Evolutionary conservation across 1,284 basidiomycete species (phyloP).

Genomic region (Trichosporon sp.): DNA sequence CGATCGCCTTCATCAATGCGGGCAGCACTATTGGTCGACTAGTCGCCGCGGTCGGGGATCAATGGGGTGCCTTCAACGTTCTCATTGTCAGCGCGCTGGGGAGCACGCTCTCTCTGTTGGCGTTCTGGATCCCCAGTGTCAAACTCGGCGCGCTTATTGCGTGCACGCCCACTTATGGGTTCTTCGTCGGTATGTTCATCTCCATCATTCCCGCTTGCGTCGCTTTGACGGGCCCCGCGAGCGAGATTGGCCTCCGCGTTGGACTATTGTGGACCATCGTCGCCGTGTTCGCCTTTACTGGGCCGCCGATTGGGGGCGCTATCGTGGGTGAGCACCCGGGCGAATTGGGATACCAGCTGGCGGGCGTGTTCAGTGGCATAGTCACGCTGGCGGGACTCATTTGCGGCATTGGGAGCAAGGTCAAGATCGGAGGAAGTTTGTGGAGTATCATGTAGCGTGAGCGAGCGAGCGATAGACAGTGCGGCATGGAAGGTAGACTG

Average conservation of each 20-base stretch:
- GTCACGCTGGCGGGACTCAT: too few relatives aligned
- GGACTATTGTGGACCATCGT: conserved; percentile 38
- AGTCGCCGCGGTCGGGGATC: conserved; percentile 24
- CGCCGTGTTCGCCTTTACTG: conserved; percentile 44
- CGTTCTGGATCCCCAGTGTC: conserved; percentile 40
- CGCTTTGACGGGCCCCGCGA: conserved; percentile 28
- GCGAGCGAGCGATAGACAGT: too few relatives aligned
- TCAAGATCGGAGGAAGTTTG: conserved; percentile 1
- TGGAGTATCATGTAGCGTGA: too few relatives aligned
- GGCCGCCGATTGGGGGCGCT: conserved; percentile 51
- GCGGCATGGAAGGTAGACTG: background rate
- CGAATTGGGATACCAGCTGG: background rate
- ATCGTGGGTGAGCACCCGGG: conserved; percentile 36
- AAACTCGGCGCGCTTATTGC: conserved; percentile 40
- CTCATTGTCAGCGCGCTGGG: conserved; percentile 37
- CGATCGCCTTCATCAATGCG: conserved; percentile 43
- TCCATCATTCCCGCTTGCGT: conserved; percentile 40
- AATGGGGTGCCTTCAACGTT: conserved; percentile 40
- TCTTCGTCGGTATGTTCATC: conserved; percentile 40
- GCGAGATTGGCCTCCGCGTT: conserved; percentile 40
- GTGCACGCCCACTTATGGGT: conserved; percentile 49
- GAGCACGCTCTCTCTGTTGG: conserved; percentile 31
- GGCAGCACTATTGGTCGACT: conserved; percentile 39
- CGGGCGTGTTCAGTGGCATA: conserved; percentile 19
- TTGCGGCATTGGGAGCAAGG: background rate